Base-by-base conservation (phyloP, 441 rosid species). In the Mallotus repandus region DNA sequence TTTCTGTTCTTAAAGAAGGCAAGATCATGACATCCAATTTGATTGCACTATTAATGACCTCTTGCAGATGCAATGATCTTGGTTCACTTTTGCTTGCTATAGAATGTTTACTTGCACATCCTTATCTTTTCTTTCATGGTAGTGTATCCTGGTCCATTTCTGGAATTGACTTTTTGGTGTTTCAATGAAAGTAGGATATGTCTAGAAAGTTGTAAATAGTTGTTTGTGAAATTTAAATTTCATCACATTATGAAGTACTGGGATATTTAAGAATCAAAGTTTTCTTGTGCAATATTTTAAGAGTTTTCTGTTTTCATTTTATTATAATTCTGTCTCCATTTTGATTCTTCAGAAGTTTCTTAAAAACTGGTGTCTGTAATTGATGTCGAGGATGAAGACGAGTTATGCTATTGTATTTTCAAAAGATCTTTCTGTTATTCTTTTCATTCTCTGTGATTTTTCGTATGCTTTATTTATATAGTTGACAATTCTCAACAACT, bases 1-100 rank as follows among this genome's bases (percentile, higher is more conserved):
- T 87, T 72, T 68, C 78, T 80, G 75, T 81, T 69, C 88, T 91
- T 72, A 80, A 78, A 82, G 85, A 85, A 83, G 97, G 98, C 88
- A 82, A 53, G 76, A 68, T 54, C 66, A 71, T 41, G 52, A 55
- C 69, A 66, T 72, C 66, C 56, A 71, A 65, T 58, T 67, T 69
- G 68, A 59, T 25, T 61, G 55, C 19, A 52, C 15, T 57, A 29
- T 16, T 55, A 45, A 46, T 45, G 74, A 16, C 16, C 18, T 21
- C 9, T 29, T 70, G 46, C 45, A 21, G 29, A 59, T 29, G 10
- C 4, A 7, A 53, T 25, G 66, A 25, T 22, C 5, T 15, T 55
- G 21, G 1, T 41, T 4, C 14, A 15, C 45, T 22, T 41, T 21
- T 21, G 57, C 14, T 21, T 43, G 32, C 38, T 22, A 2, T 29